Evolutionary conservation across 345 rosid species (phyloP), one percentile per base, ranked within the genome.

Genomic region (Eucalyptus virginea): DNA sequence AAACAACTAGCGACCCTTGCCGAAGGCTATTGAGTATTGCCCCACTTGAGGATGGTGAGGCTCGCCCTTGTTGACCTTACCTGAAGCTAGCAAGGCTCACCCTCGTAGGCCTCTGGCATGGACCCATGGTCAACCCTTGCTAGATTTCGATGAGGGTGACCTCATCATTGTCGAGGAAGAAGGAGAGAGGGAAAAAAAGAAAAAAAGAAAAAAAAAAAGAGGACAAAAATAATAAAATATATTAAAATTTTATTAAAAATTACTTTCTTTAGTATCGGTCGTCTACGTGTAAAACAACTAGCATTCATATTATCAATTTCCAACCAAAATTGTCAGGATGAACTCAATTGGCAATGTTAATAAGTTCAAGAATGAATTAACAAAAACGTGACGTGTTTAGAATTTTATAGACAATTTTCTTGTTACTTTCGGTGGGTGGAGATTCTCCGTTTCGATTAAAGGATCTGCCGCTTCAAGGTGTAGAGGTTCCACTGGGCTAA

Each of bases 251-350:
- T 52, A 19, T 52, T 52, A 21, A 8, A 8, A 52, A 52, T 52
- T 1, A 1, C 0, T 52, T 21, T 0, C 5, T 52, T 52, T 52
- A 52, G 10, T 52, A 52, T 52, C 0, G 0, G 11, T 21, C 0
- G 5, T 8, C 5, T n/a, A n/a, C 0, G 19, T 52, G 11, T 51
- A 51, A 0, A 51, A 51, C 0, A 18, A 51, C 2, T 51, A 51
- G 2, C 0, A 0, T 51, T 0, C 0, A 18, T 51, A 1, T 52
- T 52, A 52, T 1, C 0, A 52, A 52, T 52, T 52, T 52, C 2
- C 0, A 52, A 52, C 11, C 2, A 21, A 52, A 52, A 21, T 52
- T 4, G 0, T 52, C 1, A 4, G 2, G 5, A 52, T 52, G 2
- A 19, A 52, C 11, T 52, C 1, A 3, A 52, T 52, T 19, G 10